Evolutionary conservation across 305 asterid species (phyloP).

Genomic region (Rubia tinctorum): DNA sequence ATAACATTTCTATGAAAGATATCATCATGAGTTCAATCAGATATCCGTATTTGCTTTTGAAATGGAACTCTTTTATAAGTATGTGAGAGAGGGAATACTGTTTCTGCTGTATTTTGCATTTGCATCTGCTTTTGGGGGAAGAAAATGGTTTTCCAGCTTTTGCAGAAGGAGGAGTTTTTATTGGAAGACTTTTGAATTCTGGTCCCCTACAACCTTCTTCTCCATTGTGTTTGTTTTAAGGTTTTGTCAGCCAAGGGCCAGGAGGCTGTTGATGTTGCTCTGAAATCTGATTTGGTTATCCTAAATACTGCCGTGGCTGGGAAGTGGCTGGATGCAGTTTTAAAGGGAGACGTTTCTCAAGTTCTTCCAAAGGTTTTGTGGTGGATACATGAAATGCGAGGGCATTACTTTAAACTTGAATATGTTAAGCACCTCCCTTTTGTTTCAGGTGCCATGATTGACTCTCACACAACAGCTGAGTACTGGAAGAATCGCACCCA

Average conservation of each 20-base stretch:
- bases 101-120: background rate
- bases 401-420: slow-evolving; percentile 96
- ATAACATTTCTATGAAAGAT: too few relatives aligned
- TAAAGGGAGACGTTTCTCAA: slow-evolving; percentile 62
- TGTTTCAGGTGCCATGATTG: slow-evolving; percentile 99
- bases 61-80: too few relatives aligned
- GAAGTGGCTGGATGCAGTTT: slow-evolving; percentile 94
- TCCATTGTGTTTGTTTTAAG: slow-evolving; percentile 34
- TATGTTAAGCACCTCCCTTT: slow-evolving; percentile 97
- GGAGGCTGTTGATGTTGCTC: slow-evolving; percentile 74
- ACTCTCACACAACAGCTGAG: slow-evolving; percentile 83
- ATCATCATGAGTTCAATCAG: too few relatives aligned
- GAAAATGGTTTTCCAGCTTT: background rate
- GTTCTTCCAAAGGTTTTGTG: slow-evolving; percentile 96
- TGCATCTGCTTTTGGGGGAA: background rate
- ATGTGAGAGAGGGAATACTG: background rate
- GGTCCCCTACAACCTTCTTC: too few relatives aligned
- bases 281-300: slow-evolving; percentile 78
- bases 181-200: too few relatives aligned
- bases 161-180: background rate
- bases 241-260: slow-evolving; percentile 72
- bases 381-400: slow-evolving; percentile 99
- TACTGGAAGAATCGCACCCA: slow-evolving; percentile 91
- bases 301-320: slow-evolving; percentile 91
- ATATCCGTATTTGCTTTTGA: too few relatives aligned